Evolutionary conservation across 805 yeast genomes (phyloP), one percentile per base, ranked within the genome.

Genomic region (Metschnikowia drakensbergensis): DNA sequence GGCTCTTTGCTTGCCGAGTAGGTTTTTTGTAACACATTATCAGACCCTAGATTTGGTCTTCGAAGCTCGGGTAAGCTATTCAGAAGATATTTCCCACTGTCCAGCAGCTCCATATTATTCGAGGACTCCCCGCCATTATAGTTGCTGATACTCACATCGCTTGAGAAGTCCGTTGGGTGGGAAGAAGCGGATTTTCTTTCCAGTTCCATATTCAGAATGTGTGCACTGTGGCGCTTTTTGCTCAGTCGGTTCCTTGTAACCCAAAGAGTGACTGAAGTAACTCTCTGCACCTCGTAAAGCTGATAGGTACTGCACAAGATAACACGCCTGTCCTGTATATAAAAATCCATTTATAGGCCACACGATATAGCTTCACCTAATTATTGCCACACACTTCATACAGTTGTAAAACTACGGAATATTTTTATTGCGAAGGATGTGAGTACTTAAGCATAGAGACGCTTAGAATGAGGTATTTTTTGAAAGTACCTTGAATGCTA

Each of bases 401-500:
- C 36, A 25, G 29, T 26, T 17, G 17, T 17, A 2, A 17, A 17
- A 25, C 9, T 25, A 23, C 10, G 25, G 22, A 6, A 37, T 37
- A 8, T 11, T 25, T n/a, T 25, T 37, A 25, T 37, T 39, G 36
- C 42, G 34, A 39, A 39, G 29, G 22, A 11, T 39, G 9, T 22
- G 25, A 22, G 11, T 29, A 22, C 6, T 37, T 13, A 30, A 37
- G 30, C 40, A 28, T 22, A 9, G 22, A 17, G 31, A 17, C 28
- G 35, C 43, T 30, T 23, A 6, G 8, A 26, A 39, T 39, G 43
- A 13, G 46, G 42, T 33, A 42, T 33, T 34, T 34, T 6, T 37
- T 13, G 23, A 27, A 37, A 37, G 27, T 25, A 30, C 35, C 34
- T 39, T 40, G 33, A 25, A 43, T 43, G 42, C 42, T 37, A 45